Conservation (phyloP, 1,284 basidiomycete species). For the Cryptococcus sp. region DNA sequence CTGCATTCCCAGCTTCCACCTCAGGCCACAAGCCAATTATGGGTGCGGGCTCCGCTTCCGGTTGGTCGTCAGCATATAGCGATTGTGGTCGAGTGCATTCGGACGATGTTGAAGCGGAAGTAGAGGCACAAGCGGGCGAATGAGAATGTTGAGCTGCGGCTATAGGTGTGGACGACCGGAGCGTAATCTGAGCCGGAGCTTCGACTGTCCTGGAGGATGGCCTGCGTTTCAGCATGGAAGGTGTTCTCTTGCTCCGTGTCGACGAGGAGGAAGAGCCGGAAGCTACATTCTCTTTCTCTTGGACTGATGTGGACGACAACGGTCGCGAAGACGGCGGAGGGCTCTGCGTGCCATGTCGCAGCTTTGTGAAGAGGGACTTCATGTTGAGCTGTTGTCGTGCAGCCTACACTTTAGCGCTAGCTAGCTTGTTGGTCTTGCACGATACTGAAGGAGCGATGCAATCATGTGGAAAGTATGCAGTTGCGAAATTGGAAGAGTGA, state of each 20-base stretch:
- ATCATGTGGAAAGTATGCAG: too few relatives aligned
- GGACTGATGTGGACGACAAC: slow-evolving; percentile 1
- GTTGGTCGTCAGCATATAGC: background rate
- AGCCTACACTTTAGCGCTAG: too few relatives aligned
- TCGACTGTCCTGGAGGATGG: too few relatives aligned
- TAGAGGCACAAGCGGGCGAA: background rate
- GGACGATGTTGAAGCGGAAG: slow-evolving; percentile 1
- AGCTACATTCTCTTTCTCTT: slow-evolving; percentile 6
- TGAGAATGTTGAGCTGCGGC: background rate
- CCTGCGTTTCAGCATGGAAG: background rate
- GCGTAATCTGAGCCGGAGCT: background rate
- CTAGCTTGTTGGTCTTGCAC: too few relatives aligned
- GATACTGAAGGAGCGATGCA: too few relatives aligned
- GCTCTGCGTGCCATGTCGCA: slow-evolving; percentile 15
- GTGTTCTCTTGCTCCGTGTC: background rate
- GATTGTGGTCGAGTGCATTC: slow-evolving; percentile 3
- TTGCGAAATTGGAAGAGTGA: too few relatives aligned
- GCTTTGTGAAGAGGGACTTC: slow-evolving; percentile 39
- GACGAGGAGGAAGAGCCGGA: background rate
- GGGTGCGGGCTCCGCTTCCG: background rate
- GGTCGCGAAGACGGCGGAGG: slow-evolving; percentile 1
- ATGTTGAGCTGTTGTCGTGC: slow-evolving; percentile 8
- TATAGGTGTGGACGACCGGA: slow-evolving; percentile 6
- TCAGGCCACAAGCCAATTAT: slow-evolving; percentile 8
- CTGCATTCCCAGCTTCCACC: slow-evolving; percentile 7